phyloP scores from a whole-genome alignment of 208 protist species.

The Leishmania mexicana region DNA sequence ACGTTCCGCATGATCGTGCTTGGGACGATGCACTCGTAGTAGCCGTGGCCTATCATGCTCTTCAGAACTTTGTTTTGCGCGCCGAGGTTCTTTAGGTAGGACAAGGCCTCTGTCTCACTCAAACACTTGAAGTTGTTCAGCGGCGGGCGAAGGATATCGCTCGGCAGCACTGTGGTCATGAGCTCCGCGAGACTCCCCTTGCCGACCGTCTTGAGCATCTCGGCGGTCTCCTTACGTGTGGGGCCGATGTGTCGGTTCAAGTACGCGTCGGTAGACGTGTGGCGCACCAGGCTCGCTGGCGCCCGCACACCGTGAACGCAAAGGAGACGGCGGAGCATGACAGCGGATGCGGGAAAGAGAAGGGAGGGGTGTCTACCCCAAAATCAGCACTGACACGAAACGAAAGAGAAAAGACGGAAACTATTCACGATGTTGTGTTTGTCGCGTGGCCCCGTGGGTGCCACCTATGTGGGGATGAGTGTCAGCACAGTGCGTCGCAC shows the following conservation, averaged over 20 bases:
- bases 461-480: background rate
- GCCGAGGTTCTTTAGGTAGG: constrained; percentile 51
- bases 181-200: constrained; percentile 81
- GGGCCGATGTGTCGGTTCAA: constrained; percentile 93
- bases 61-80: constrained; percentile 90
- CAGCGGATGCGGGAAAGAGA: background rate
- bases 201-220: constrained; percentile 90
- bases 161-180: constrained; percentile 73
- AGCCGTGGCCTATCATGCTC: constrained; percentile 94
- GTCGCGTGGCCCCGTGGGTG: too few relatives aligned
- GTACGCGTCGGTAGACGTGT: constrained; percentile 84
- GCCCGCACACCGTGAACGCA: background rate
- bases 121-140: constrained; percentile 51
- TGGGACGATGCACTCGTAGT: constrained; percentile 92
- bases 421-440: background rate
- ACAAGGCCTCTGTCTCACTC: constrained; percentile 77
- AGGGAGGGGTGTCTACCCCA: background rate
- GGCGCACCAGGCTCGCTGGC: constrained; percentile 30
- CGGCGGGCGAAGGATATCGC: constrained; percentile 57
- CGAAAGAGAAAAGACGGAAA: background rate
- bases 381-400: background rate
- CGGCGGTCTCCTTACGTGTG: constrained; percentile 68
- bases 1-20: constrained; percentile 96
- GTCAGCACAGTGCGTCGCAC: background rate
- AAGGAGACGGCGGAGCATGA: constrained; percentile 21